These are phyloP conservation scores for Malassezia yamatoensis DNA, from an alignment of 1,284 basidiomycete species.

Conservation along the genomic window DNA sequence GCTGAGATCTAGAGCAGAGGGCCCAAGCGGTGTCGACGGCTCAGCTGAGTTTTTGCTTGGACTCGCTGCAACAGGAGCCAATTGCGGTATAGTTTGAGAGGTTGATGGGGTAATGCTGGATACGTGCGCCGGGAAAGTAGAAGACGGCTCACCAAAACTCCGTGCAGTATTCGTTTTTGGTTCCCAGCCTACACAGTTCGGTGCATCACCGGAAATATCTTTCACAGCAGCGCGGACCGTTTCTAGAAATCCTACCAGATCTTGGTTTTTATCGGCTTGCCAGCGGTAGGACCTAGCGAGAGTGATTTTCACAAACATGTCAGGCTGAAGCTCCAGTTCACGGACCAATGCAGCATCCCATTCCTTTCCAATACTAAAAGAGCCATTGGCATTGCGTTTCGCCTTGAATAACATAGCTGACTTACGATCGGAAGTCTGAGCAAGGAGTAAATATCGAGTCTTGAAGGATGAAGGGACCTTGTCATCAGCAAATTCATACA, in stretches of 20 bases:
- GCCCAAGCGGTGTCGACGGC: no score
- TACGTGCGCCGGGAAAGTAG: neutral
- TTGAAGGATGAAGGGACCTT: conserved; percentile 20
- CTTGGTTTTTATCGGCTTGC: conserved; percentile 31
- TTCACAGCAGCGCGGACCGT: neutral
- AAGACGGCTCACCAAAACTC: no score
- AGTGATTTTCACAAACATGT: conserved; percentile 24
- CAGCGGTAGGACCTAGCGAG: conserved; percentile 37
- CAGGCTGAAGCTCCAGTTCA: conserved; percentile 59
- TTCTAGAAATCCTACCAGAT: conserved; percentile 4
- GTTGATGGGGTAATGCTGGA: no score
- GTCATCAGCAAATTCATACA: conserved; percentile 33
- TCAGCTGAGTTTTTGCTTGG: no score
- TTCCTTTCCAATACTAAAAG: conserved; percentile 94
- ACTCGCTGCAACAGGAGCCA: no score
- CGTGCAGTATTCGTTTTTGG: no score
- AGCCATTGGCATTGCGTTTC: conserved; percentile 84
- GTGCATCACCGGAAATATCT: neutral
- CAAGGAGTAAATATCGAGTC: conserved; percentile 41
- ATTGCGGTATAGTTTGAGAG: no score
- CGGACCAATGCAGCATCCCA: conserved; percentile 78
- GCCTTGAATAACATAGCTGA: conserved; percentile 62
- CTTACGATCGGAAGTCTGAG: conserved; percentile 29
- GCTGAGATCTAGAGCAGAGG: no score
- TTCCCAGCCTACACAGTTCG: neutral